These are phyloP conservation scores for Aspergillus incahuasiensis DNA, from an alignment of 495 filamentous ascomycete species.

Conservation along the genomic window DNA sequence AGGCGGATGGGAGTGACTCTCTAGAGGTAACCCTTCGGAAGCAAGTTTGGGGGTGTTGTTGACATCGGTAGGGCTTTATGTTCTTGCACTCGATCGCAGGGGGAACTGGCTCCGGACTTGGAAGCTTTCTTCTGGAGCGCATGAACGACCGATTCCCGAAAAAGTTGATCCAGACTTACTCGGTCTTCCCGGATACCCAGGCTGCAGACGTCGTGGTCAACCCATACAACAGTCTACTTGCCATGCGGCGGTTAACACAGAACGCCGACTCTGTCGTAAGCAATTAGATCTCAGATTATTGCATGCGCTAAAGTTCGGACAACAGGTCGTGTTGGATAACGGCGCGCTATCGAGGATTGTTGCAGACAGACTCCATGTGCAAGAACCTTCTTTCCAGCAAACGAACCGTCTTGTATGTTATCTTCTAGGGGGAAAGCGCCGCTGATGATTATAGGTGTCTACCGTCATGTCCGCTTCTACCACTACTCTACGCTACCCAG, in stretches of 20 bases:
- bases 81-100: slow-evolving; percentile 96
- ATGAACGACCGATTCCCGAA: slow-evolving; percentile 98
- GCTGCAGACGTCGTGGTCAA: slow-evolving; percentile 92
- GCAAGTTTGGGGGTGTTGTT: neutral
- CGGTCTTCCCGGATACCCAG: slow-evolving; percentile 90
- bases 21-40: slow-evolving; percentile 60
- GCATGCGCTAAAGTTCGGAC: slow-evolving; percentile 10
- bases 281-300: neutral
- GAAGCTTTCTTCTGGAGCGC: slow-evolving; percentile 90
- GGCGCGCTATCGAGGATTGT: slow-evolving; percentile 91
- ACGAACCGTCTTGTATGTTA: slow-evolving; percentile 81
- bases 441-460: slow-evolving; percentile 51
- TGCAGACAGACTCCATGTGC: slow-evolving; percentile 87
- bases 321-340: slow-evolving; percentile 90
- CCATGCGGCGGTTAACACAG: slow-evolving; percentile 85
- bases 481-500: slow-evolving; percentile 91
- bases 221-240: slow-evolving; percentile 92
- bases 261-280: slow-evolving; percentile 90
- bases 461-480: slow-evolving; percentile 99
- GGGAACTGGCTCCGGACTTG: slow-evolving; percentile 90
- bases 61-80: slow-evolving; percentile 75
- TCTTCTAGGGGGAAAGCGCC: neutral
- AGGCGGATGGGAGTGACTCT: slow-evolving; percentile 96
- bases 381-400: slow-evolving; percentile 91
- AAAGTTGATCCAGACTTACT: slow-evolving; percentile 98